Evolutionary conservation across 164 flowering plant genomes (phyloP).

Genomic region (Cinnamomum chago): DNA sequence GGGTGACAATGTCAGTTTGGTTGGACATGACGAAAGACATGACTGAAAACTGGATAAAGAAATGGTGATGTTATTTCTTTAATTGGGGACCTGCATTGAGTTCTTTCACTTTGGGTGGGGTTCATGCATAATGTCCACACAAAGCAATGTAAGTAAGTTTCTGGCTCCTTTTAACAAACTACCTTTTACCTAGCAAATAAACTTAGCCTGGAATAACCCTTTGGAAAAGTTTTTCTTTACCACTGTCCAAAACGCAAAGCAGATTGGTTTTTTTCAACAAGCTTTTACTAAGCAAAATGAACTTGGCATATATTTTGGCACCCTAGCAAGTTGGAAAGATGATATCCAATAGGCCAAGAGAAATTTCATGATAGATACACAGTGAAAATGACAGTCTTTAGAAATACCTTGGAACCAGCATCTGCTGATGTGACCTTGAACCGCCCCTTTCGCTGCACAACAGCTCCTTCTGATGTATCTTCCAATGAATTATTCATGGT

Average conservation of each 20-base stretch:
- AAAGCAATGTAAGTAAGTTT: too few species aligned
- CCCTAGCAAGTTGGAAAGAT: background rate
- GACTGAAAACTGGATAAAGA: too few species aligned
- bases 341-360: background rate
- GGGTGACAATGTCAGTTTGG: too few species aligned
- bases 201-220: background rate
- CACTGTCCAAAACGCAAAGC: background rate
- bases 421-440: slow-evolving; percentile 79
- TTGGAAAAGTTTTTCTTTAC: background rate
- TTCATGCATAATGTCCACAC: too few species aligned
- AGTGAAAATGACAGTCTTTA: background rate
- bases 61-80: too few species aligned
- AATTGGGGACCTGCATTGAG: too few species aligned
- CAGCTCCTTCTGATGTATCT: slow-evolving; percentile 64
- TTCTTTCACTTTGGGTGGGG: too few species aligned
- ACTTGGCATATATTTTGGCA: background rate
- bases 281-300: background rate
- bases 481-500: slow-evolving; percentile 39
- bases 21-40: too few species aligned
- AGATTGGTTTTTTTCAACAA: background rate
- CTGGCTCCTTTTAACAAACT: too few species aligned
- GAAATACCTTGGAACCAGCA: slow-evolving; percentile 56
- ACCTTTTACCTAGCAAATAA: too few species aligned
- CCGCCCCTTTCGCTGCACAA: slow-evolving; percentile 80
- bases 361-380: background rate